Evolutionary conservation across 2,329 filamentous ascomycete species (phyloP).

Genomic region (Cadophora sp.): DNA sequence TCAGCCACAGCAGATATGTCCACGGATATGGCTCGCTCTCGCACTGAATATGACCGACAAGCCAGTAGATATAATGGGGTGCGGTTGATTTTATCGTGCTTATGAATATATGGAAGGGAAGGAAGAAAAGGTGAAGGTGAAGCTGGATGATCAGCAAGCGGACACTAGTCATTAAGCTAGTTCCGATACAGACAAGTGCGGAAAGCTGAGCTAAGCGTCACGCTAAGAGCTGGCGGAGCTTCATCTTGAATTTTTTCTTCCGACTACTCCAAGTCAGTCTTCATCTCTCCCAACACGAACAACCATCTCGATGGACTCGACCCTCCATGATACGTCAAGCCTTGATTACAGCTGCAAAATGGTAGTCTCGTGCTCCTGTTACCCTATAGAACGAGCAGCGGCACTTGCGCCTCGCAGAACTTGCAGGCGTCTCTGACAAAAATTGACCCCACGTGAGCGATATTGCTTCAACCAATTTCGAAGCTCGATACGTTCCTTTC

Average conservation of each 20-base stretch:
- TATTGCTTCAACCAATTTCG: background rate
- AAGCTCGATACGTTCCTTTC: background rate
- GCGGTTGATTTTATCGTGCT: constrained; percentile 24
- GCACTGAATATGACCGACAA: constrained; percentile 43
- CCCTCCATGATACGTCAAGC: background rate
- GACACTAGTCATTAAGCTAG: background rate
- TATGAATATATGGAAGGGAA: constrained; percentile 25
- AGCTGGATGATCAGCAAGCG: background rate
- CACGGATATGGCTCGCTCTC: constrained; percentile 33
- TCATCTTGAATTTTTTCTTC: constrained; percentile 15
- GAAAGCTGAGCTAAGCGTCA: constrained; percentile 2
- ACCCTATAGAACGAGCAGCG: background rate
- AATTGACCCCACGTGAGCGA: constrained; percentile 1
- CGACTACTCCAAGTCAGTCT: background rate
- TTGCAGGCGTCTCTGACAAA: background rate
- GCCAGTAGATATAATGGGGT: constrained; percentile 34
- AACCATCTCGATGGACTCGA: background rate
- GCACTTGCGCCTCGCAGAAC: background rate
- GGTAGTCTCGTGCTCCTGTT: background rate
- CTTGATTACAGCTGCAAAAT: too few species aligned
- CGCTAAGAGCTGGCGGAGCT: constrained; percentile 5
- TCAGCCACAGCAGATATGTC: constrained; percentile 28
- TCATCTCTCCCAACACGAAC: background rate
- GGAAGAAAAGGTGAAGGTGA: background rate
- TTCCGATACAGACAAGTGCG: background rate